Conservation (phyloP, 1,284 basidiomycete genomes). For the Neolentinus lepideus region DNA sequence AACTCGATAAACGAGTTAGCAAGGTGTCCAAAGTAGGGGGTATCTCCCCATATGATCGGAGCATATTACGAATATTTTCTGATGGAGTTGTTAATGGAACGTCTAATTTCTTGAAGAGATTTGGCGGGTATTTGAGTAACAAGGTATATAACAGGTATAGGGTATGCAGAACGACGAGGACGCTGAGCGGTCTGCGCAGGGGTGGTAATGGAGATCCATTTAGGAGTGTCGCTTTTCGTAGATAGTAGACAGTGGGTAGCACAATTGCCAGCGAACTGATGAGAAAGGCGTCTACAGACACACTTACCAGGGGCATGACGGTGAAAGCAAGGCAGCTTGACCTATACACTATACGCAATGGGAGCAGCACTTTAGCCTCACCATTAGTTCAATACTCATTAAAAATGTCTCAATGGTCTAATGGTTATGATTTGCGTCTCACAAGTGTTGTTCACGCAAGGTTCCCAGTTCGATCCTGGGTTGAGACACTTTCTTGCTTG, state of each 20-base stretch:
- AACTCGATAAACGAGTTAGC: constrained; percentile 46
- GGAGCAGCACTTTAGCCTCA: no score
- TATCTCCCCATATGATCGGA: constrained; percentile 19
- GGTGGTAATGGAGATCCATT: constrained; percentile 8
- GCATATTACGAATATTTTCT: constrained; percentile 39
- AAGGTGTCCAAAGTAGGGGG: constrained; percentile 43
- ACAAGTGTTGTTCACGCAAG: background rate
- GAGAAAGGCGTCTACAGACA: constrained; percentile 21
- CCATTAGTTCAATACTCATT: no score
- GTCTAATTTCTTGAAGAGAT: constrained; percentile 49
- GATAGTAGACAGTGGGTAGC: constrained; percentile 12
- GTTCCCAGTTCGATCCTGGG: constrained; percentile 8
- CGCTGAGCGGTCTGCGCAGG: constrained; percentile 19
- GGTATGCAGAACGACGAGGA: constrained; percentile 46
- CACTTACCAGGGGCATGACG: constrained; percentile 19
- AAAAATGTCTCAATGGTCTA: constrained; percentile 1
- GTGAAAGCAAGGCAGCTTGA: background rate
- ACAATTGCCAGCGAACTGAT: constrained; percentile 15
- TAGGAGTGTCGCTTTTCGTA: constrained; percentile 10
- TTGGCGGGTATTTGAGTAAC: constrained; percentile 45
- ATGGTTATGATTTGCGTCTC: constrained; percentile 3
- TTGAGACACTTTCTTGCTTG: constrained; percentile 5
- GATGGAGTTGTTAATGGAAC: constrained; percentile 49
- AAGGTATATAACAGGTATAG: constrained; percentile 44
- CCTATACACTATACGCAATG: no score